phyloP scores from a whole-genome alignment of 345 rosid genomes.

The Hibiscus syriacus region DNA sequence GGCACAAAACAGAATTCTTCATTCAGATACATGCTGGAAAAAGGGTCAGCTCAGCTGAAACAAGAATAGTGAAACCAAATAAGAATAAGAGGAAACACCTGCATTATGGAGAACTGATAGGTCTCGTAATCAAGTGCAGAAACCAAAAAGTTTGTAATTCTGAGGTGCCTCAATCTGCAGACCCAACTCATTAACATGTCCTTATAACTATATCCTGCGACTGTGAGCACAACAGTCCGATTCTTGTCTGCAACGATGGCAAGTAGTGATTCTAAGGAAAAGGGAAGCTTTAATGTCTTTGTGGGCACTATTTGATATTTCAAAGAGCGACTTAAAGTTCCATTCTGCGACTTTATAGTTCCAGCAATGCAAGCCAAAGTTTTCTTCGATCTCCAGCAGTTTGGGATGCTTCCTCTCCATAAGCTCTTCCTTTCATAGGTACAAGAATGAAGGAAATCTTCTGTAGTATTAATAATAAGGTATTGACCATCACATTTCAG shows the following conservation, averaged over 20 bases:
- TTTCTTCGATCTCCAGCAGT: constrained; percentile 7
- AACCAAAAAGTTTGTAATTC: constrained; percentile 62
- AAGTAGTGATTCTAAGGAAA: constrained; percentile 66
- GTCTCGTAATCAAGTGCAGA: constrained; percentile 88
- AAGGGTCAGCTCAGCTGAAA: not conserved
- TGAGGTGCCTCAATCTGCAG: constrained; percentile 73
- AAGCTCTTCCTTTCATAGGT: constrained; percentile 7
- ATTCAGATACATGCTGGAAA: not conserved
- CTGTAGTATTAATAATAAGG: constrained; percentile 32
- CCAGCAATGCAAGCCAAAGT: constrained; percentile 36
- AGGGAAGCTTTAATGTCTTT: constrained; percentile 35
- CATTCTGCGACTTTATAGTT: constrained; percentile 21
- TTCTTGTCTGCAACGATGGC: constrained; percentile 54
- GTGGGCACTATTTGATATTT: constrained; percentile 26
- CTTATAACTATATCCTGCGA: constrained; percentile 88
- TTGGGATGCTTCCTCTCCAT: constrained; percentile 27
- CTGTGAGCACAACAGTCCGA: constrained; percentile 60
- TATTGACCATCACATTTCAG: constrained; percentile 44
- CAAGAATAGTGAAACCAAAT: not conserved
- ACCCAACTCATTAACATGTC: constrained; percentile 98
- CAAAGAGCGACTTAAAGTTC: constrained; percentile 24
- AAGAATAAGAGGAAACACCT: constrained; percentile 34
- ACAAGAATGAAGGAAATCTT: constrained; percentile 15
- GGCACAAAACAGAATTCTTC: constrained; percentile 9
- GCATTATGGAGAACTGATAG: constrained; percentile 58